Evolutionary conservation across 257 asterid species (phyloP).

Genomic region (Solanum raphanifolium): DNA sequence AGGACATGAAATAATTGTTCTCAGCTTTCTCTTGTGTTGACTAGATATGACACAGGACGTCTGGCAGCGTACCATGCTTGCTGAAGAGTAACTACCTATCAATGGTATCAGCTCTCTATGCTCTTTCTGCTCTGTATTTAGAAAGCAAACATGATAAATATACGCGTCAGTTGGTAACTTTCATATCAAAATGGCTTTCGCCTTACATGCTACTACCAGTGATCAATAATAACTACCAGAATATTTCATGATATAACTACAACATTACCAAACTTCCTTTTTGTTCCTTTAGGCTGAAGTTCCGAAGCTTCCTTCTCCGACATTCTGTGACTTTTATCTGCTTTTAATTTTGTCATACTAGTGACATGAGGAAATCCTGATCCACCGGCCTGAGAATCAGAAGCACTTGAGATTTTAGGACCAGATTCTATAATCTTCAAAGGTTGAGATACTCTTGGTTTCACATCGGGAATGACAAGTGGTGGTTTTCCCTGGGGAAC

Average conservation of each 20-base stretch:
- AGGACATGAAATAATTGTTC: slow-evolving; percentile 37
- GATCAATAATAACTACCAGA: background rate
- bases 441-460: slow-evolving; percentile 20
- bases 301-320: slow-evolving; percentile 14
- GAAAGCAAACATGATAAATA: background rate
- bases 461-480: slow-evolving; percentile 19
- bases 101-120: slow-evolving; percentile 26
- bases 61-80: slow-evolving; percentile 24
- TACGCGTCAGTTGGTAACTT: background rate
- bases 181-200: background rate
- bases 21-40: slow-evolving; percentile 47
- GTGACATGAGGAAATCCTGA: slow-evolving; percentile 7
- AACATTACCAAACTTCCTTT: slow-evolving; percentile 30
- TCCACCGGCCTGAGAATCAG: slow-evolving; percentile 14
- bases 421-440: slow-evolving; percentile 18
- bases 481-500: slow-evolving; percentile 18
- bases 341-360: slow-evolving; percentile 9
- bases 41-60: slow-evolving; percentile 23
- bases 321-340: slow-evolving; percentile 11
- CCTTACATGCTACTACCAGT: background rate
- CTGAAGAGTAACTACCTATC: slow-evolving; percentile 17
- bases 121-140: slow-evolving; percentile 29
- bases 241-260: background rate
- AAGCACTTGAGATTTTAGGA: slow-evolving; percentile 3
- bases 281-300: slow-evolving; percentile 19